phyloP scores from a whole-genome alignment of 768 basidiomycete species.

The Chalciporus pseudorubinellus region DNA sequence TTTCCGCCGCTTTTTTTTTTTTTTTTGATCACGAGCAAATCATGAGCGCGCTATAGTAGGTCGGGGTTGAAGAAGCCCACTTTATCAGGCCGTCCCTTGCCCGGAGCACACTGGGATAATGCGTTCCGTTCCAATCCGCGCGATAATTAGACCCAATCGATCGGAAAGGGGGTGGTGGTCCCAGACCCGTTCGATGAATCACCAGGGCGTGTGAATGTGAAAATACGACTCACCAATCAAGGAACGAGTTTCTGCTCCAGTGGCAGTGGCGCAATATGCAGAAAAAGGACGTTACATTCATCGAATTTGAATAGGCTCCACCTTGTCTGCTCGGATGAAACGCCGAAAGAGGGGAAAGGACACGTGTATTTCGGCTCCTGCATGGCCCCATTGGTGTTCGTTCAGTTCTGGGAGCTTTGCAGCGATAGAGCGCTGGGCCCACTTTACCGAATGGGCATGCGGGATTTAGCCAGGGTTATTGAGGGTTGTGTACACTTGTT shows the following conservation, averaged over 20 bases:
- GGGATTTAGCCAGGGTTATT: conserved; percentile 5
- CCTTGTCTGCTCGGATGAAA: conserved; percentile 10
- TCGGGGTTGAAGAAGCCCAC: background rate
- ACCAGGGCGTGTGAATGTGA: background rate
- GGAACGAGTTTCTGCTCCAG: background rate
- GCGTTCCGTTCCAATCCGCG: background rate
- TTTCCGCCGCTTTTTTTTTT: background rate
- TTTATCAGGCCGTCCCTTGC: conserved; percentile 11
- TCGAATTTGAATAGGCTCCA: conserved; percentile 27
- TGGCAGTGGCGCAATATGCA: background rate
- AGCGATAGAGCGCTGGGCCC: conserved; percentile 1
- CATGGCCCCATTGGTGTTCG: conserved; percentile 2
- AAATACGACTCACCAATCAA: too few species aligned
- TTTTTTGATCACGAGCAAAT: conserved; percentile 6
- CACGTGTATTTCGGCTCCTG: conserved; percentile 17
- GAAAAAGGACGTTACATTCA: conserved; percentile 1
- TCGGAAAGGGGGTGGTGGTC: background rate
- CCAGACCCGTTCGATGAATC: background rate
- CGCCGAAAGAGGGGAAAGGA: background rate
- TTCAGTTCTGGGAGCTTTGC: conserved; percentile 2
- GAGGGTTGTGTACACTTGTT: conserved; percentile 3
- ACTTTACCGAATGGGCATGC: conserved; percentile 22
- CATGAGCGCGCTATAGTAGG: background rate
- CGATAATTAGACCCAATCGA: background rate
- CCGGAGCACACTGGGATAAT: background rate